Base-by-base conservation (phyloP, 768 basidiomycete genomes). In the Amanita jacksonii region DNA sequence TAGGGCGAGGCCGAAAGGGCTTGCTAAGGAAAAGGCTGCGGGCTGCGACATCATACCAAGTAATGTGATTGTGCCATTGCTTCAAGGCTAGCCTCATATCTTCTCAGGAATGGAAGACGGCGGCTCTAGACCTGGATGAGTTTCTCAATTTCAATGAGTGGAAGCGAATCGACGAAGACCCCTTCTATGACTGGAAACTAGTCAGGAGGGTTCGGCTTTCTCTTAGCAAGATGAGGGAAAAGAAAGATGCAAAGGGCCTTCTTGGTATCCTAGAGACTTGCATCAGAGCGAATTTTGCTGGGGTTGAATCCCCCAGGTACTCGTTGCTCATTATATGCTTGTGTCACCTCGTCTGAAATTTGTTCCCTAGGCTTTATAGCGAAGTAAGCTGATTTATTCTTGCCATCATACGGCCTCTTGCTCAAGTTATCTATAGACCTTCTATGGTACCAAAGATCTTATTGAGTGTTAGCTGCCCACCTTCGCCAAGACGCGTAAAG, bases 261-360 rank as follows among this genome's bases (percentile, higher is more conserved):
- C 73, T 94, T 34, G 92, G 89, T 3, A 86, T 97, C 0, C 65
- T 99, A 27, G 90, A 94, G 54, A 88, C 89, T 0, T 96, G 89
- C 52, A 74, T 97, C 34, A 73, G 92, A 43, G 75, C 79, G 18
- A 97, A 96, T 59, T 99, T 97, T 65, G 96, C 87, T 10, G 96
- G 88, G 0, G 79, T 88, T 3, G 93, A 96, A 63, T 87, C 86
- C 27, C 62, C 82, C 8, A 79, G 84, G 84, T 80, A 47, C 45
- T 52, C 43, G 22, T 46, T 25, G 33, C 13, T 5, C 32, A 27
- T 25, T 18, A 18, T 41, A 13, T 15, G n/a, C n/a, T 23, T 15
- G 9, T 46, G 1, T 8, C 18, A 20, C 23, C 5, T 16, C 9
- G 30, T 16, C 41, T n/a, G 27, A 38, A 16, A 43, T 36, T 20